Percentiles rank a stretch among this genome's conserved stretches.
Evolutionary conservation across 768 basidiomycete genomes (phyloP).

Genomic region (Phlegmacium glaucopus): DNA sequence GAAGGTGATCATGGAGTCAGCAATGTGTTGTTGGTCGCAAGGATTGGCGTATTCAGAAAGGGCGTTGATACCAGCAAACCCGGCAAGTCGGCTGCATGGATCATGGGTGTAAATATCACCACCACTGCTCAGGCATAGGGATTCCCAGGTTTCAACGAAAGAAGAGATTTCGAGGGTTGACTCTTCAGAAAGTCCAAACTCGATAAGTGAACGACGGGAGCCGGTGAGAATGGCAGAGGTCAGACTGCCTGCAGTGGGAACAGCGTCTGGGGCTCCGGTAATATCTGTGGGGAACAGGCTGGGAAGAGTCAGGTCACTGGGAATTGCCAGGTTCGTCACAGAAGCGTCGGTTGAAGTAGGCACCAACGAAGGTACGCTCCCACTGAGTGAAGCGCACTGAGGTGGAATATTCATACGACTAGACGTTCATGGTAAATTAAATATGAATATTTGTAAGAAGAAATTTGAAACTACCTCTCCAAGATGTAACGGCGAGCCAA

Average conservation of each 20-base stretch:
- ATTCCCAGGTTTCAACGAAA: constrained; percentile 41
- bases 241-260: constrained; percentile 10
- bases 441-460: constrained; percentile 5
- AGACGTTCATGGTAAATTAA: neutral
- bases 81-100: constrained; percentile 41
- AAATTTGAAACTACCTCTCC: constrained; percentile 25
- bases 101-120: constrained; percentile 36
- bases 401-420: constrained; percentile 31
- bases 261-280: constrained; percentile 11
- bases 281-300: constrained; percentile 7
- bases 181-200: constrained; percentile 8
- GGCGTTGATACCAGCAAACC: constrained; percentile 37
- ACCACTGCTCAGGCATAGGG: constrained; percentile 40
- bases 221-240: constrained; percentile 11
- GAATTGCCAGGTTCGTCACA: constrained; percentile 14
- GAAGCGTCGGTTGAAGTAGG: constrained; percentile 14
- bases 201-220: constrained; percentile 8
- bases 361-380: constrained; percentile 14
- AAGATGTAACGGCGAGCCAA: constrained; percentile 29
- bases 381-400: constrained; percentile 24
- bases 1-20: constrained; percentile 49
- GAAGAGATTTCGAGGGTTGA: constrained; percentile 22
- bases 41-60: constrained; percentile 42
- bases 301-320: constrained; percentile 19
- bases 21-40: constrained; percentile 47